Conservation (phyloP, 2,329 filamentous ascomycete species). For the Ophiostoma quercus region DNA sequence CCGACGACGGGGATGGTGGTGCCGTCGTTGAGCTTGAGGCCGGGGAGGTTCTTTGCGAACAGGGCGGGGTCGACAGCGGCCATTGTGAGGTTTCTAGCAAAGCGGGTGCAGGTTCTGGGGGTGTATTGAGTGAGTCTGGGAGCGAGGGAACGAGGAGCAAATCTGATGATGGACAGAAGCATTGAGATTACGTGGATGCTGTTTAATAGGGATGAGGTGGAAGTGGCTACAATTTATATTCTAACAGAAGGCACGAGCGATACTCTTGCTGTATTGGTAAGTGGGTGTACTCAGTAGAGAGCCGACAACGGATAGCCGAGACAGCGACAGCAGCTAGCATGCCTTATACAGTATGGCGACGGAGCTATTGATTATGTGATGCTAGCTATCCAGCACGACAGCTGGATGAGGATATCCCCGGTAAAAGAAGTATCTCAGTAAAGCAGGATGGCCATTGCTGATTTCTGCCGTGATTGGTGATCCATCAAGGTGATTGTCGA, state of each 20-base stretch:
- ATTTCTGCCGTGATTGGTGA: not conserved
- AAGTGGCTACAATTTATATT: not conserved
- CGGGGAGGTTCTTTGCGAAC: constrained; percentile 41
- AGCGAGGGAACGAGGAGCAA: not conserved
- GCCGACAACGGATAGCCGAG: constrained; percentile 4
- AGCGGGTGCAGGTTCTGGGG: not conserved
- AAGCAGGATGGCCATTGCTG: too few relatives aligned
- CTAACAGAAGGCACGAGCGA: not conserved
- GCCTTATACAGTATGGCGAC: not conserved
- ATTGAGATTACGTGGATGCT: not conserved
- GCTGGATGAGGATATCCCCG: not conserved
- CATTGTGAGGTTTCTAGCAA: constrained; percentile 12
- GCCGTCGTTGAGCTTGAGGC: constrained; percentile 67
- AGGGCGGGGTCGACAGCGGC: constrained; percentile 17
- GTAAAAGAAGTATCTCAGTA: too few relatives aligned
- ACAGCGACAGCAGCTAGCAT: not conserved
- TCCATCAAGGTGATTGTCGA: not conserved
- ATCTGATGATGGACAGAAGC: not conserved
- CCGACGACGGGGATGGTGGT: constrained; percentile 67
- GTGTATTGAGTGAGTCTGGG: not conserved
- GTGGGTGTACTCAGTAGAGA: not conserved
- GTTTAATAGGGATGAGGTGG: not conserved
- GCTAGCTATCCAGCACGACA: not conserved
- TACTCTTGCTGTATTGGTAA: not conserved
- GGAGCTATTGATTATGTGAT: not conserved